These are phyloP conservation scores for Fonsecaea nubica DNA, from an alignment of 2,329 filamentous ascomycete species.

Conservation along the genomic window DNA sequence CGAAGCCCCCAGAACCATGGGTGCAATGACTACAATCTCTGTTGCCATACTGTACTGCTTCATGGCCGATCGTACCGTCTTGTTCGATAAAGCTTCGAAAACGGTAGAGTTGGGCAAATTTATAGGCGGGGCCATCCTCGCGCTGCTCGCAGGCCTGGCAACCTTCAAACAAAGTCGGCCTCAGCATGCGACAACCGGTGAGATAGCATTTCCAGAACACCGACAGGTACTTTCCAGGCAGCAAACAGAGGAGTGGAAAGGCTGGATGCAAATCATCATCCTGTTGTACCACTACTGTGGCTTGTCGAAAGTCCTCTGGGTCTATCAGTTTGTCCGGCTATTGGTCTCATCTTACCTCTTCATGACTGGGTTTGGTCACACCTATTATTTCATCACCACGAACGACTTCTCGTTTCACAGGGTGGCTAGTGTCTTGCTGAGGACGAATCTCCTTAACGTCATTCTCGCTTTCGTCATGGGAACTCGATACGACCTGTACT, in stretches of 20 bases:
- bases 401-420: constrained; percentile 64
- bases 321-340: constrained; percentile 63
- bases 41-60: constrained; percentile 56
- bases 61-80: constrained; percentile 61
- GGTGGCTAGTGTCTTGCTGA: constrained; percentile 60
- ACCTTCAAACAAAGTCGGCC: constrained; percentile 9
- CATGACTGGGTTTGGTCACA: constrained; percentile 67
- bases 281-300: constrained; percentile 66
- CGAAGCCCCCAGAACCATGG: background rate
- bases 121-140: constrained; percentile 38
- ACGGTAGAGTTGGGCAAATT: constrained; percentile 41
- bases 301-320: constrained; percentile 57
- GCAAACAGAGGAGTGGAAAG: constrained; percentile 71
- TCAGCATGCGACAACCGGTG: background rate
- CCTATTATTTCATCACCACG: constrained; percentile 63
- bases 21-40: constrained; percentile 18
- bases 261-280: constrained; percentile 66
- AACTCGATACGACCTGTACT: constrained; percentile 64
- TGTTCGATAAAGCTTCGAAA: constrained; percentile 61
- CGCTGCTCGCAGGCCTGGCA: constrained; percentile 35
- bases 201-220: background rate
- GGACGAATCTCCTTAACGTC: constrained; percentile 64
- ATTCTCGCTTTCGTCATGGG: constrained; percentile 63
- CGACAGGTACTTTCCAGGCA: constrained; percentile 58
- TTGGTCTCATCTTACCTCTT: constrained; percentile 67